Evolutionary conservation across 441 rosid genomes (phyloP), one percentile per base, ranked within the genome.

Genomic region (Biscutella auriculata): DNA sequence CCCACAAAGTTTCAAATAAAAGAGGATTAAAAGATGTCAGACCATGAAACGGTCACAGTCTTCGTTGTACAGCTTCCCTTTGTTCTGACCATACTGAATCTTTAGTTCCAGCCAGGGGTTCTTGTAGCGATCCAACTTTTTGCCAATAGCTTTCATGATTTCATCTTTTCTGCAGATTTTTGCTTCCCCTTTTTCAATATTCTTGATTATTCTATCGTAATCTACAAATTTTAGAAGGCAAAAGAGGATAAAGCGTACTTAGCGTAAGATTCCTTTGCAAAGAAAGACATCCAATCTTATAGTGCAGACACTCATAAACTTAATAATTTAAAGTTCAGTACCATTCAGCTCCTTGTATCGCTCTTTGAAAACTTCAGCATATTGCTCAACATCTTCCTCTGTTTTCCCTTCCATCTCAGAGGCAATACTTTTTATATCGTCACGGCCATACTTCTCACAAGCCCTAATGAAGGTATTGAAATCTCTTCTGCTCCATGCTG

Each of bases 1-100:
- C 11, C 40, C 19, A 11, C 17, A 48, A 8, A 52, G 27, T 13
- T 41, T 37, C 23, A 19, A 19, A 19, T 4, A 19, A 4, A 19
- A 4, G 4, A 19, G 23, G 29, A 30, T 33, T 7, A 39, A 29
- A 37, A 45, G 57, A 65, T 34, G 43, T 5, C 65, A 13, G 43
- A 94, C 99, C 99, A 94, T 90, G 85, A 87, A 87, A 39, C 96
- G 87, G 52, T 94, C 99, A 26, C 99, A 94, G 64, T 90, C 99
- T 87, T 94, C 99, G 63, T 90, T 90, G 76, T 90, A 90, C 70
- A 90, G 69, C 73, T 90, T 90, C 67, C 99, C 97, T 75, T 90
- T 90, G 80, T 94, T 90, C 77, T 94, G 99, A 61, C 96, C 99
- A 68, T 94, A 87, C 73, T 90, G 96, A 69, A 94, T 87, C 88